Base-by-base conservation (phyloP, 2,329 filamentous ascomycete genomes). In the Clonostachys solani region DNA sequence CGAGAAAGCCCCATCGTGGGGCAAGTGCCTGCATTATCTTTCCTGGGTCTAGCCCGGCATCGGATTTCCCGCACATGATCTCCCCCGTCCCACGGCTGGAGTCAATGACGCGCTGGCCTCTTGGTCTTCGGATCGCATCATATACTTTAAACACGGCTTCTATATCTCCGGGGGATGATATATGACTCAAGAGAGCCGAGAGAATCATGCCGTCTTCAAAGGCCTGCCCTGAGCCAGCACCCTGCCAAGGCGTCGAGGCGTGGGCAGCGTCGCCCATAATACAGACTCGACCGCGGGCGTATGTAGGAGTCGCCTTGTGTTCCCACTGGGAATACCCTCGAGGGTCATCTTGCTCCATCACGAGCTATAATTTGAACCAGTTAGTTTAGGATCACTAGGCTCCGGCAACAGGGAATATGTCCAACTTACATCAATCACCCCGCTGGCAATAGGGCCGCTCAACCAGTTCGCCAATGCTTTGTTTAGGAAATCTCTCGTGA, bases 181-280 rank as follows among this genome's bases (percentile, higher is more conserved):
- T 34, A 3, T 37, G 15, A 2, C 37, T 43, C 6, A 53, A 33
- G 3, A 56, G 37, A 6, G 50, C 43, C 1, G 42, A 53, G 3
- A 60, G 52, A 3, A 59, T 45, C n/a, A 51, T 52, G 3, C 52
- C 54, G 15, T 59, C 58, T n/a, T 60, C 57, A 5, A 61, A 50
- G 2, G 54, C 56, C 52, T 54, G 51, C 3, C 50, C 58, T 2
- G 53, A 56, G 2, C 57, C 56, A 4, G 53, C 49, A 3, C 50
- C 59, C 36, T 58, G 54, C 42, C 54, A 59, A 0, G 59, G 59
- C 2, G 54, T 56, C 12, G 51, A 52, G 7, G 57, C 57, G 44
- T 60, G 57, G 2, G 58, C 56, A 2, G 56, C 57, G 45, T 60
- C 57, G 13, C 57, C 56, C 2, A 59, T 50, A 10, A 60, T 51